Evolutionary conservation across 306 rosid species (phyloP), one percentile per base, ranked within the genome.

Genomic region (Trifolium dubium): DNA sequence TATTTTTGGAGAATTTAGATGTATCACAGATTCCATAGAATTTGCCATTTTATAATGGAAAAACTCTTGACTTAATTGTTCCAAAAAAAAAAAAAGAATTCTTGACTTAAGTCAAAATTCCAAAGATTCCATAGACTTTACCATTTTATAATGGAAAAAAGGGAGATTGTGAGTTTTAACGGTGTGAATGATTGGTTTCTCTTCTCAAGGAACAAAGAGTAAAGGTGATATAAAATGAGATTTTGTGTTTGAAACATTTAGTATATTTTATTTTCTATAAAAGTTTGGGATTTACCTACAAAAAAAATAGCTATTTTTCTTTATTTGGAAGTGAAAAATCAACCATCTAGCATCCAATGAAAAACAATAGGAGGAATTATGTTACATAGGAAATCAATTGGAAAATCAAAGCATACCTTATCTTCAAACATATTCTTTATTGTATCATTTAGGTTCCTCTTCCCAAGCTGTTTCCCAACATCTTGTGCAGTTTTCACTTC

Each of bases 361-460:
- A 47, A 13, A n/a, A 47, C 50, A 11, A 13, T 4, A 4, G 8
- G 10, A 47, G 54, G 54, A 47, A 47, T 5, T 49, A n/a, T 49
- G 54, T 49, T n/a, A 49, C 19, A 2, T 49, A 49, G 1, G 54
- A 49, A 49, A 49, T 49, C 9, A 50, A 15, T 17, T 15, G 56
- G 29, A 5, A 50, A 50, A 30, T 6, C 4, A 12, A 58, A 7
- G 23, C 69, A 63, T 63, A 63, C 69, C 69, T 64, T 64, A 10
- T 39, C 10, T 2, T 39, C 15, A 64, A 4, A 39, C 34, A 10
- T 64, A 1, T 39, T 10, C 31, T 5, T 64, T 39, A 64, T 39
- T 18, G 32, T 64, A 15, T 1, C 44, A 19, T 64, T 64, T 4
- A 64, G 50, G 50, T 39, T 23, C 3, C 10, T 50, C 34, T 64